Evolutionary conservation across 257 asterid species (phyloP).

Genomic region (Leonotis leonurus): DNA sequence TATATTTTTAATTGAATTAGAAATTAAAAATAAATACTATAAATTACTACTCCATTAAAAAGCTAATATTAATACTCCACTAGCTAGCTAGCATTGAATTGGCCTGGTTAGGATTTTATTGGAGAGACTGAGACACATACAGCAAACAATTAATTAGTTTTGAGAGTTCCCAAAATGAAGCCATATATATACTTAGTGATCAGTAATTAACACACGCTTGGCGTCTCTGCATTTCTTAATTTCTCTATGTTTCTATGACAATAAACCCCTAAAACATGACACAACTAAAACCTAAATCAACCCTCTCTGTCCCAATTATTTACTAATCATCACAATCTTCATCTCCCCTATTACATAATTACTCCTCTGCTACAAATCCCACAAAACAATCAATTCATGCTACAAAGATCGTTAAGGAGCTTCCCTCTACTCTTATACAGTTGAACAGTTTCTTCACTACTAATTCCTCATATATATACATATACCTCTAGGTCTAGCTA

Average conservation of each 20-base stretch:
- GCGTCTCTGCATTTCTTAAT: neutral
- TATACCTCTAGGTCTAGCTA: too few species aligned
- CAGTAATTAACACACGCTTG: conserved; percentile 14
- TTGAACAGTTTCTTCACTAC: conserved; percentile 26
- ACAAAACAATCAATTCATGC: neutral
- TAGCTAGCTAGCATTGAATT: too few species aligned
- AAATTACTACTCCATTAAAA: too few species aligned
- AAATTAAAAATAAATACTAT: too few species aligned
- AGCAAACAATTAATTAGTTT: too few species aligned
- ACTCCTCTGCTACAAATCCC: neutral
- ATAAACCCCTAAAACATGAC: conserved; percentile 6
- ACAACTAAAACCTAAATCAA: conserved; percentile 1
- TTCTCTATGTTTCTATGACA: neutral
- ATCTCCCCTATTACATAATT: neutral
- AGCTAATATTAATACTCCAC: too few species aligned
- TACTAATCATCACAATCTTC: conserved; percentile 22
- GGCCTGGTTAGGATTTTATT: too few species aligned
- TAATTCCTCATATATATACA: conserved; percentile 10
- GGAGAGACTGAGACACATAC: too few species aligned
- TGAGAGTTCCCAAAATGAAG: too few species aligned
- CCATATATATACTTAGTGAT: too few species aligned
- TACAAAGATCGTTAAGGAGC: conserved; percentile 19
- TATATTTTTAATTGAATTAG: too few species aligned
- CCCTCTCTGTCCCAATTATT: neutral
- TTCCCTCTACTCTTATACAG: conserved; percentile 9